Percentiles rank a stretch among this genome's conserved stretches.
phyloP scores from a whole-genome alignment of 495 filamentous ascomycete genomes.

The Physcia stellaris region DNA sequence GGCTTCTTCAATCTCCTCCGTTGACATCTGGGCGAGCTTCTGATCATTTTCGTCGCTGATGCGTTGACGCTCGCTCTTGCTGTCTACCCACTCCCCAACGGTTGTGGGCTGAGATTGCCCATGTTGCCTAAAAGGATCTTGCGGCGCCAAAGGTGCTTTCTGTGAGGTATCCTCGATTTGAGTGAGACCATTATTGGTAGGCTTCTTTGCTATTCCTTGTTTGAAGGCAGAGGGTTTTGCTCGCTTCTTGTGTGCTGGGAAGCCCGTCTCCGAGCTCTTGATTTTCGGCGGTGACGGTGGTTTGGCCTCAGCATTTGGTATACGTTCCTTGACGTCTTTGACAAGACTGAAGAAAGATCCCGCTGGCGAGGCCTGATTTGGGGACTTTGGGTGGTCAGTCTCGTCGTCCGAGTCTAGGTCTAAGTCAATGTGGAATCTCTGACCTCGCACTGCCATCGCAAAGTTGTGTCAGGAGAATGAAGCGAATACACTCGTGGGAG shows the following conservation, averaged over 20 bases:
- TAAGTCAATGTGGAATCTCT: conserved; percentile 15
- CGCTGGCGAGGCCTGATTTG: conserved; percentile 12
- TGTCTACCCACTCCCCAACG: neutral
- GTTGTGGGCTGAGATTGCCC: too few species aligned
- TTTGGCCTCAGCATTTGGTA: conserved; percentile 33
- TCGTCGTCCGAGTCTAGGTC: conserved; percentile 33
- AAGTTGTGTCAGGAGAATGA: conserved; percentile 1
- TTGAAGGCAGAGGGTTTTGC: conserved; percentile 6
- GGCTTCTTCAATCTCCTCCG: conserved; percentile 64
- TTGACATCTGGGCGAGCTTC: conserved; percentile 64
- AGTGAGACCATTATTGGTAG: neutral
- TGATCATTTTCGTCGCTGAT: conserved; percentile 77
- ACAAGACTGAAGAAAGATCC: conserved; percentile 39
- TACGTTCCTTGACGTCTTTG: conserved; percentile 66
- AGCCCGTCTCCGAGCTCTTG: conserved; percentile 51
- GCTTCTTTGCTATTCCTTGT: neutral
- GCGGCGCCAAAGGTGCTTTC: too few species aligned
- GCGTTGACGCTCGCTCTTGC: conserved; percentile 38
- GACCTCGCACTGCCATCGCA: conserved; percentile 2
- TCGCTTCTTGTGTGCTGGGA: conserved; percentile 75
- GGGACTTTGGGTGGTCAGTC: conserved; percentile 8
- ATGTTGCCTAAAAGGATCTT: too few species aligned
- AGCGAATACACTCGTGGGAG: too few species aligned
- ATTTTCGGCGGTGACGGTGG: conserved; percentile 51
- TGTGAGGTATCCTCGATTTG: neutral